A percentile compares a stretch with the other conserved stretches of the same genome.
phyloP scores from a whole-genome alignment of 139 green algal genomes.

The Coelastrella sp. region DNA sequence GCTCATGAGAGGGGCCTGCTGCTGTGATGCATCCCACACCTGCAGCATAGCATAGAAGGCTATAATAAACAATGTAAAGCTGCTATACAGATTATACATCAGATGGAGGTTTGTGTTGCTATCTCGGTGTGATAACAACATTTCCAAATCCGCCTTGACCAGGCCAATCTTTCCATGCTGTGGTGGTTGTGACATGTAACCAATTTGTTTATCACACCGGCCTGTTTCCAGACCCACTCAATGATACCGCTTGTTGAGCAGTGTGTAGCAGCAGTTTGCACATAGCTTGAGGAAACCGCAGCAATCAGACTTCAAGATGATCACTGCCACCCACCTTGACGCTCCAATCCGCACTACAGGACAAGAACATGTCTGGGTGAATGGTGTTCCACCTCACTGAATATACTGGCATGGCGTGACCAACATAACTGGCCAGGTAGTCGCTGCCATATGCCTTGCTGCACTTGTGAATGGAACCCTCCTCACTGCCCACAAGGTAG shows the following conservation, averaged over 20 bases:
- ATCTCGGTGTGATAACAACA: too few relatives aligned
- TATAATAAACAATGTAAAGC: too few relatives aligned
- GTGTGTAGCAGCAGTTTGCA: too few relatives aligned
- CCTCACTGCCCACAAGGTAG: conserved; percentile 92
- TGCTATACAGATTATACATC: too few relatives aligned
- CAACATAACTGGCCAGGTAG: conserved; percentile 85
- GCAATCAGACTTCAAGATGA: neutral
- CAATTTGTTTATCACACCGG: too few relatives aligned
- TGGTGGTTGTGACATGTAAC: too few relatives aligned
- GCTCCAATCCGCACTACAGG: conserved; percentile 91
- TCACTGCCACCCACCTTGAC: conserved; percentile 80
- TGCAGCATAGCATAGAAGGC: neutral
- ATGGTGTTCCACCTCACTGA: conserved; percentile 87
- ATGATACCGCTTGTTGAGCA: too few relatives aligned
- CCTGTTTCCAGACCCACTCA: too few relatives aligned
- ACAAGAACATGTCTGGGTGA: conserved; percentile 88
- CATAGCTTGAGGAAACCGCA: too few relatives aligned
- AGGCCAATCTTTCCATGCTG: too few relatives aligned
- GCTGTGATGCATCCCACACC: conserved; percentile 64
- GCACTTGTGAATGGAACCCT: conserved; percentile 91
- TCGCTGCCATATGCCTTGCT: conserved; percentile 86
- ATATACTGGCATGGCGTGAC: conserved; percentile 86
- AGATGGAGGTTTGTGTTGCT: too few relatives aligned
- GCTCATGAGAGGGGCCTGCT: conserved; percentile 48
- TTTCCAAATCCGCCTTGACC: too few relatives aligned